A percentile compares a stretch with the other conserved stretches of the same genome.
These are phyloP conservation scores for Nigrospora sphaerica DNA, from an alignment of 2,329 filamentous ascomycete genomes.

Conservation along the genomic window DNA sequence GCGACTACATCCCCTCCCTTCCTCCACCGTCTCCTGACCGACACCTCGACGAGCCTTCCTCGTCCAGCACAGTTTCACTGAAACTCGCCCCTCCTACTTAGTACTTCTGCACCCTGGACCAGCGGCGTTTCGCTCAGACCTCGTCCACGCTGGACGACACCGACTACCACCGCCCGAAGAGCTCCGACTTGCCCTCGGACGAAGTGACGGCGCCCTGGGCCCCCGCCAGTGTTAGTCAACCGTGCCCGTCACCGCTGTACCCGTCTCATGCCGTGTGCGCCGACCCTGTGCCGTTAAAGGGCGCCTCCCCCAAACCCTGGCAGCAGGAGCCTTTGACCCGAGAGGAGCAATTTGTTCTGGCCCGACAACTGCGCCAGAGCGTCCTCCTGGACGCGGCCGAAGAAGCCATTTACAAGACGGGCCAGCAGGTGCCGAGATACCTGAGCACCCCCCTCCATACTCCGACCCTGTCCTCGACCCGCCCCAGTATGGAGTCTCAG, in stretches of 20 bases:
- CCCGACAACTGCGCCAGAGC: slow-evolving; percentile 39
- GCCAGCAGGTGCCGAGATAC: slow-evolving; percentile 26
- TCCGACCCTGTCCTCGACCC: slow-evolving; percentile 17
- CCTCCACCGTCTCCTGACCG: too few relatives aligned
- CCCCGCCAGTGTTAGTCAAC: neutral
- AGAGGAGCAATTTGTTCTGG: slow-evolving; percentile 56
- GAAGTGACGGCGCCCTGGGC: too few relatives aligned
- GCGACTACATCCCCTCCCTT: too few relatives aligned
- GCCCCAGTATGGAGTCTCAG: slow-evolving; percentile 19
- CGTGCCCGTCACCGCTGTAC: slow-evolving; percentile 7
- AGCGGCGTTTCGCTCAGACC: slow-evolving; percentile 48
- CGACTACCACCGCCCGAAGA: slow-evolving; percentile 3
- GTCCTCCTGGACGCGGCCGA: slow-evolving; percentile 49
- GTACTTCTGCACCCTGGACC: slow-evolving; percentile 55
- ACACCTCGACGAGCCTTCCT: neutral
- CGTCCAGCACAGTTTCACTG: neutral
- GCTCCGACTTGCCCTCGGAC: neutral
- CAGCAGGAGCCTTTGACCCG: slow-evolving; percentile 54
- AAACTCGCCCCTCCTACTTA: slow-evolving; percentile 15
- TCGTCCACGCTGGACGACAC: slow-evolving; percentile 16
- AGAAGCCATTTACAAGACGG: slow-evolving; percentile 40
- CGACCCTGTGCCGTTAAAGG: slow-evolving; percentile 57
- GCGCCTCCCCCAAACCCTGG: slow-evolving; percentile 48
- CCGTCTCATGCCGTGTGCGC: slow-evolving; percentile 29
- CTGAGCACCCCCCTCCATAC: slow-evolving; percentile 19